Base-by-base conservation (phyloP, 495 filamentous ascomycete species). In the Penicillium malachiteum region DNA sequence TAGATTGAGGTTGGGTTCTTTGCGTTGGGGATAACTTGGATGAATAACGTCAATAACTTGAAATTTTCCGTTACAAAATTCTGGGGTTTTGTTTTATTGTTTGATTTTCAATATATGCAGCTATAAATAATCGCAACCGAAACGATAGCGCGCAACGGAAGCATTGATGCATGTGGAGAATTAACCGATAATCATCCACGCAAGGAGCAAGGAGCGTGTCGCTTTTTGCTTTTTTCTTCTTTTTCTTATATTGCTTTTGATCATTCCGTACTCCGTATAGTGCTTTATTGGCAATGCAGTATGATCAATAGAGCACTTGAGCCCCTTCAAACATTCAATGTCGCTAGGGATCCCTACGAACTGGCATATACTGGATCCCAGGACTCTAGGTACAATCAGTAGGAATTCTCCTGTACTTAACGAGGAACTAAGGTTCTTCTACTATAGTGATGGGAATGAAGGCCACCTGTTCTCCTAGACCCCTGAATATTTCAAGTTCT, bases 401-500 rank as follows among this genome's bases (percentile, higher is more conserved):
- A 26, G 21, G 21, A 26, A 26, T 26, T 26, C 21, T 26, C 21
- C 21, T 26, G 21, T 26, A 26, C 2, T 26, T 26, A 26, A 26
- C 21, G 21, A 26, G 21, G 21, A 26, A 26, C 21, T 26, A 26
- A 26, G 21, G 21, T 26, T 26, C 21, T 26, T 26, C 21, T 26
- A 26, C 4, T 4, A 26, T 26, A 26, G 21, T 26, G 4, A 1
- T 26, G 21, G 4, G 21, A 26, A 26, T 26, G 21, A 26, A 26
- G 34, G 12, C 12, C 34, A 37, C 34, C 12, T 37, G 34, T 31
- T 43, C 14, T 13, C 18, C 43, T 46, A 46, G 26, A 17, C 42
- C 52, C 52, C 52, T 54, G 42, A 47, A 45, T 9, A 10, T 34
- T 39, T 37, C 50, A 26, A 26, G 21, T 38, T 44, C 44, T 12